These are phyloP conservation scores for Trichoderma parareesei DNA, from an alignment of 495 filamentous ascomycete species.

Conservation along the genomic window DNA sequence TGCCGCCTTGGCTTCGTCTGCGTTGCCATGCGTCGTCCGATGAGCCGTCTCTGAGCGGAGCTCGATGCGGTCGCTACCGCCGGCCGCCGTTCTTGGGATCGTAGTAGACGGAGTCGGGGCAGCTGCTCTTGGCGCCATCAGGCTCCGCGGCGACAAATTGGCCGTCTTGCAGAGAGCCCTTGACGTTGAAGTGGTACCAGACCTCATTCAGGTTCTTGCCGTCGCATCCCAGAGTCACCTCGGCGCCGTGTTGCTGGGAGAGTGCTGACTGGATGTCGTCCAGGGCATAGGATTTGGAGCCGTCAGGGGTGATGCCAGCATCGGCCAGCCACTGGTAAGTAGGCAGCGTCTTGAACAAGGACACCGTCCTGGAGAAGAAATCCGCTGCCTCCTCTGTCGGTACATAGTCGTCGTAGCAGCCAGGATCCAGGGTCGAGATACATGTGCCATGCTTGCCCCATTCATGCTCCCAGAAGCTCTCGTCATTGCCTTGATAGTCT, in stretches of 20 bases:
- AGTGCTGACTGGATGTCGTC: slow-evolving; percentile 56
- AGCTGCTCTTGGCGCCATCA: slow-evolving; percentile 9
- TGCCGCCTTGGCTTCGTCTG: not conserved
- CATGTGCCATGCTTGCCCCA: slow-evolving; percentile 76
- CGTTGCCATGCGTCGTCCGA: not conserved
- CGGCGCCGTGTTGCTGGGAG: slow-evolving; percentile 43
- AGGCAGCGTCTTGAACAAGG: slow-evolving; percentile 46
- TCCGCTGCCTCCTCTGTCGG: slow-evolving; percentile 45
- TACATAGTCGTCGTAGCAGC: slow-evolving; percentile 58
- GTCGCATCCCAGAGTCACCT: slow-evolving; percentile 56
- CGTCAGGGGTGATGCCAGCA: slow-evolving; percentile 55
- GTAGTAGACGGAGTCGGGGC: slow-evolving; percentile 1
- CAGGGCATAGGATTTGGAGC: slow-evolving; percentile 51
- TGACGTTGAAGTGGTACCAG: slow-evolving; percentile 73
- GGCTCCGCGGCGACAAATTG: slow-evolving; percentile 47
- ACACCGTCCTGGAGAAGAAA: slow-evolving; percentile 46
- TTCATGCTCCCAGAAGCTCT: slow-evolving; percentile 71
- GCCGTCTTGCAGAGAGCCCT: slow-evolving; percentile 61
- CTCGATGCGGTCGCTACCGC: not conserved
- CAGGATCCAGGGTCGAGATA: slow-evolving; percentile 55
- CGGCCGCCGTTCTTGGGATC: slow-evolving; percentile 18
- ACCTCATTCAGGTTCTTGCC: slow-evolving; percentile 54
- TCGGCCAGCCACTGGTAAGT: slow-evolving; percentile 47
- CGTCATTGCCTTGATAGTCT: slow-evolving; percentile 43
- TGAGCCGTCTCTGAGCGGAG: not conserved